Conservation (phyloP, 1,139 yeast species). For the Kluyveromyces sp. region DNA sequence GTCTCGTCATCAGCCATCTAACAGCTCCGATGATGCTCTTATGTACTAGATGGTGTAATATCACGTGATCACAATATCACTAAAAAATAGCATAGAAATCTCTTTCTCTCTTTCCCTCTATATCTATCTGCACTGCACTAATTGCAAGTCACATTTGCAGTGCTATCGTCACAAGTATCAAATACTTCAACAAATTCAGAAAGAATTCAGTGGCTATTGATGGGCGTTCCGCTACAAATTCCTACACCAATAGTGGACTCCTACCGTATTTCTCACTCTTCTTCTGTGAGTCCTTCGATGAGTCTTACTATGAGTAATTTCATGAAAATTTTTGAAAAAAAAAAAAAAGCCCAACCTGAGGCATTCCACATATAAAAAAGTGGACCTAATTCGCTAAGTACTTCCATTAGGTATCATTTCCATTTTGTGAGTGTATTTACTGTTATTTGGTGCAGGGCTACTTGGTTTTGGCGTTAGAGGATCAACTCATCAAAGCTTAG, state of each 20-base stretch:
- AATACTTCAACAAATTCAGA: too few species aligned
- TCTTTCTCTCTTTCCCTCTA: too few species aligned
- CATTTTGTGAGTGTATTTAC: too few species aligned
- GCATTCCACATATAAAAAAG: not conserved
- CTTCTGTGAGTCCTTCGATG: too few species aligned
- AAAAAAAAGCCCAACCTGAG: not conserved
- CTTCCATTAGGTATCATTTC: slow-evolving; percentile 2
- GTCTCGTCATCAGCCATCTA: slow-evolving; percentile 7
- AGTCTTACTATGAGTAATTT: not conserved
- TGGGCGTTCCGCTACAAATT: too few species aligned
- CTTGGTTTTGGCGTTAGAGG: not conserved
- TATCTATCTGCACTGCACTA: too few species aligned
- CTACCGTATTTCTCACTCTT: too few species aligned
- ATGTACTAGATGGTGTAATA: not conserved
- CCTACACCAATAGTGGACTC: too few species aligned
- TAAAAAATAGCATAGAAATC: not conserved
- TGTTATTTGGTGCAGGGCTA: too few species aligned
- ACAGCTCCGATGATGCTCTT: not conserved
- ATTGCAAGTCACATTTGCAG: too few species aligned
- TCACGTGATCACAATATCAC: not conserved
- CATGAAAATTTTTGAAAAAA: not conserved
- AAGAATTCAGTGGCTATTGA: too few species aligned
- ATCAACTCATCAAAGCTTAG: not conserved
- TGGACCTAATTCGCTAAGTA: slow-evolving; percentile 1
- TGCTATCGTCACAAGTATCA: too few species aligned